Conservation (phyloP, 768 basidiomycete species). For the Podaxis rugospora region DNA sequence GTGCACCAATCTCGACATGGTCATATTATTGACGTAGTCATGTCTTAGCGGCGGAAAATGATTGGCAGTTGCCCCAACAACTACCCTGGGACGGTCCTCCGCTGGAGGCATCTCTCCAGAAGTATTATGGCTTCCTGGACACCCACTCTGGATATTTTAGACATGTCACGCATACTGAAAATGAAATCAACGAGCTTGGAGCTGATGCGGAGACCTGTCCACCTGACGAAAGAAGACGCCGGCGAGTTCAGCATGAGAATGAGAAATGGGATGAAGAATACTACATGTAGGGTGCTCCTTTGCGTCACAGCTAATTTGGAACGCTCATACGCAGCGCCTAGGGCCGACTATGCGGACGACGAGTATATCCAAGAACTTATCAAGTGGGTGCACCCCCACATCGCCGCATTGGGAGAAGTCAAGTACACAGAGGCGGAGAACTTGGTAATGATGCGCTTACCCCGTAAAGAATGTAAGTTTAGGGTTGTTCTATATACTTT, state of each 20-base stretch:
- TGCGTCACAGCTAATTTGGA: background rate
- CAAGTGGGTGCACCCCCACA: constrained; percentile 58
- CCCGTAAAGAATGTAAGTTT: constrained; percentile 47
- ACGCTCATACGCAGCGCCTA: constrained; percentile 23
- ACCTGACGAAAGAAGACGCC: constrained; percentile 43
- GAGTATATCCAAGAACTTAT: constrained; percentile 71
- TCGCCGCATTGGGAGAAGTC: constrained; percentile 28
- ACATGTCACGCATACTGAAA: constrained; percentile 69
- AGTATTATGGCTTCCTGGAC: constrained; percentile 74
- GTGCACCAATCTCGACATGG: background rate
- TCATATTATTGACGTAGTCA: background rate
- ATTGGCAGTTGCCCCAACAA: constrained; percentile 74
- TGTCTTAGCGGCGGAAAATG: constrained; percentile 61
- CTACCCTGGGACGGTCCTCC: constrained; percentile 37
- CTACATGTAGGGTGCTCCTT: constrained; percentile 57
- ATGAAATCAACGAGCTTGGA: constrained; percentile 81
- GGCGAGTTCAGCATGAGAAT: constrained; percentile 60
- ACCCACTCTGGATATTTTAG: constrained; percentile 71
- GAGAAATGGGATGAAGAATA: constrained; percentile 81
- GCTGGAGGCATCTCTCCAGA: constrained; percentile 37
- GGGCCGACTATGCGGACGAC: constrained; percentile 80
- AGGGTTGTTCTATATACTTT: constrained; percentile 15
- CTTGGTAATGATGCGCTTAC: constrained; percentile 53
- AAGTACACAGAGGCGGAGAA: constrained; percentile 74
- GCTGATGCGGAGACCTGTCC: constrained; percentile 55